Evolutionary conservation across 1,139 yeast species (phyloP), one percentile per base, ranked within the genome.

Genomic region (Candida sanyaensis): DNA sequence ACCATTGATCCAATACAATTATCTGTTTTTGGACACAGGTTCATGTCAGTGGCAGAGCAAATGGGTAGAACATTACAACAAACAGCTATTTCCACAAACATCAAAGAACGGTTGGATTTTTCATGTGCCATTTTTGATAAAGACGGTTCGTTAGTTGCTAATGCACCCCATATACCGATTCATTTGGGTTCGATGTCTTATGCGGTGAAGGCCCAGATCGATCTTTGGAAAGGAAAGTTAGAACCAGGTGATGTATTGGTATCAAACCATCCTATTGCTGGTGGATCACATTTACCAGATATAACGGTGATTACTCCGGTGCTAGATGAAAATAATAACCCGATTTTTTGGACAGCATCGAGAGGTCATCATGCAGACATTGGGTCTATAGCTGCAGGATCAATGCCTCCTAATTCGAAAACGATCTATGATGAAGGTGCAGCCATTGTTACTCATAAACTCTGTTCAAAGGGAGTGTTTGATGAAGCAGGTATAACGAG

Each of bases 151-250:
- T 72, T 88, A 51, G 90, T 87, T 23, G 95, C 95, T 5, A 88
- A 87, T 66, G 96, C 96, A 0, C 95, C 95, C 1, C 95, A 88
- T 64, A 88, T 88, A 45, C 96, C 96, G 0, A 92, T 88, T 39
- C 96, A 88, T 62, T 69, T 88, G 51, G 96, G 96, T 2, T 88
- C 96, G 3, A 88, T 88, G 96, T 85, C 92, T 1, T 84, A 87
- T 45, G 90, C 92, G n/a, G 88, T 87, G 8, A 77, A 80, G 45
- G 84, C 81, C 8, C 93, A 87, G 64, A 78, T 79, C 37, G 73
- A 81, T 39, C 50, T 80, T 31, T 86, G 93, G 91, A 68, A 78
- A 49, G 86, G 82, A 10, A 69, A 78, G 37, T 63, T 81, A 52
- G 68, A 78, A 48, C 83, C 80, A 8, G 95, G 95, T 26, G 95